Evolutionary conservation across 257 asterid species (phyloP).

Genomic region (Nicotiana sylvestris): DNA sequence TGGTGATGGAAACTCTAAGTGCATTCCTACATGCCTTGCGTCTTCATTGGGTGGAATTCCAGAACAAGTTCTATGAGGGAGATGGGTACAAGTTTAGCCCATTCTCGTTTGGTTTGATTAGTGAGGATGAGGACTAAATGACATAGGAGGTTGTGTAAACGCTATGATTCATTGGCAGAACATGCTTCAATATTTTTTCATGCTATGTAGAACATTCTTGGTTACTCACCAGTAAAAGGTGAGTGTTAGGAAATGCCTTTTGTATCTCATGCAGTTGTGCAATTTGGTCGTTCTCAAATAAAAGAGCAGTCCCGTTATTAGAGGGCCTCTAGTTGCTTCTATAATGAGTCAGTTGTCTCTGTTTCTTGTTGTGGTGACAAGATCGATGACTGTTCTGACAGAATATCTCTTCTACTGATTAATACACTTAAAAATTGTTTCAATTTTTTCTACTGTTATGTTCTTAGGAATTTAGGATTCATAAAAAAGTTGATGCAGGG

Average conservation of each 20-base stretch:
- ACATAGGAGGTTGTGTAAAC: not conserved
- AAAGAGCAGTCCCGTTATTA: not conserved
- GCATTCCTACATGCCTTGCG: constrained; percentile 57
- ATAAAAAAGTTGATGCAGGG: not conserved
- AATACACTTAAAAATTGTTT: not conserved
- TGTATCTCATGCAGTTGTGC: not conserved
- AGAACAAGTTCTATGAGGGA: constrained; percentile 56
- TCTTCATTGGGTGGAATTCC: constrained; percentile 67
- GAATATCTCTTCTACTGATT: not conserved
- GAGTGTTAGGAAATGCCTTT: constrained; percentile 7
- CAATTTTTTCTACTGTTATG: not conserved
- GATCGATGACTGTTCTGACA: not conserved
- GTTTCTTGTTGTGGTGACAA: not conserved
- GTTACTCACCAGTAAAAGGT: not conserved
- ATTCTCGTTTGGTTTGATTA: constrained; percentile 36
- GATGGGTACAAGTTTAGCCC: constrained; percentile 56
- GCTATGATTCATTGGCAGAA: not conserved
- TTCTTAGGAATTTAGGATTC: not conserved
- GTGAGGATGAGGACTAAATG: constrained; percentile 42
- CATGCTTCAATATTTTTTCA: not conserved
- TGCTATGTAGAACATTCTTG: not conserved
- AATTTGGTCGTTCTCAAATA: not conserved
- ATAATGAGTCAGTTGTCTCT: not conserved
- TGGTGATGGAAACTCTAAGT: constrained; percentile 58
- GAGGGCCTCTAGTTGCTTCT: not conserved